Percentiles rank a stretch among this genome's conserved stretches.
phyloP scores from a whole-genome alignment of 345 rosid genomes.

The Citrus unshiu region DNA sequence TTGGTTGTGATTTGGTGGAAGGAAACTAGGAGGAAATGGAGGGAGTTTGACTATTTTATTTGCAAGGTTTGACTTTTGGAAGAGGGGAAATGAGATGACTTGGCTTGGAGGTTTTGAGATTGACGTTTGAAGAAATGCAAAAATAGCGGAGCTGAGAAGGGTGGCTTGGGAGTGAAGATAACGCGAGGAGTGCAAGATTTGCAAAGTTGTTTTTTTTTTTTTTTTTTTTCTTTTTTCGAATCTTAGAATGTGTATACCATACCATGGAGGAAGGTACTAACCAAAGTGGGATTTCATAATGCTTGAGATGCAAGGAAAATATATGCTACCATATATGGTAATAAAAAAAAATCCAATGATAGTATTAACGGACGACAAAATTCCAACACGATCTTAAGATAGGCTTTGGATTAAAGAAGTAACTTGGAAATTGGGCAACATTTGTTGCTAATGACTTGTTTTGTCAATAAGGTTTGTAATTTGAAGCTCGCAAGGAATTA shows the following conservation, averaged over 20 bases:
- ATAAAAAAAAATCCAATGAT: neutral
- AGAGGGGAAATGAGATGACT: neutral
- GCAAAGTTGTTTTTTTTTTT: neutral
- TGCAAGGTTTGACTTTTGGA: neutral
- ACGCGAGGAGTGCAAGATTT: constrained; percentile 16
- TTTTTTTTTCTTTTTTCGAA: neutral
- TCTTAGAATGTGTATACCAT: neutral
- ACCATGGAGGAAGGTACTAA: neutral
- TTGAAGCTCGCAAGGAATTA: neutral
- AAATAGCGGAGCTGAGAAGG: neutral
- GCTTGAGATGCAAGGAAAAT: constrained; percentile 11
- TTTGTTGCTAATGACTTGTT: neutral
- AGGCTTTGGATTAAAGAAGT: neutral
- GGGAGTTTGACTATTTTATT: neutral
- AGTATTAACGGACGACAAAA: neutral
- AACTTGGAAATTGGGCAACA: neutral
- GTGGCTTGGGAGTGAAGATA: constrained; percentile 24
- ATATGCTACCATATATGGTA: neutral
- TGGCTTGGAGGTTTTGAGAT: neutral
- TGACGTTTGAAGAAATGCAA: neutral
- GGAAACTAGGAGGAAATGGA: constrained; percentile 4
- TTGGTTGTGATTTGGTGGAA: constrained; percentile 5
- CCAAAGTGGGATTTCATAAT: neutral
- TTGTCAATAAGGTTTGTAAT: neutral
- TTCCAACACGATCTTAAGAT: neutral